These are phyloP conservation scores for Leishmania tropica DNA, from an alignment of 208 protist genomes.

Conservation along the genomic window DNA sequence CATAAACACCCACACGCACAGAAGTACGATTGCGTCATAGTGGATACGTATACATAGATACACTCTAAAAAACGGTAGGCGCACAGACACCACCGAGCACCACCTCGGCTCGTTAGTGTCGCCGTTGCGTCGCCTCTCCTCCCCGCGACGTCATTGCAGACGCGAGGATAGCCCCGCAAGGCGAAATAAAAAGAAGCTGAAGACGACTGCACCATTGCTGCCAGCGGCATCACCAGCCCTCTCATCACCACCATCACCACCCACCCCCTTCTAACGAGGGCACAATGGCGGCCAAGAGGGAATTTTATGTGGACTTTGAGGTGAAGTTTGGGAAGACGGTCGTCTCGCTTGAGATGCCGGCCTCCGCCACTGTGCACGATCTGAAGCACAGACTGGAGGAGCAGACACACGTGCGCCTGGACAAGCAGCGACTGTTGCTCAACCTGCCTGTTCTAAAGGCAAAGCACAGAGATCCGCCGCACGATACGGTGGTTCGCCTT, in stretches of 20 bases:
- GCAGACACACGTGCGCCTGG: slow-evolving; percentile 41
- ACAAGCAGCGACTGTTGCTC: slow-evolving; percentile 75
- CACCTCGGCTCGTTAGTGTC: not conserved
- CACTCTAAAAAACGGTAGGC: not conserved
- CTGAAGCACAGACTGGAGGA: slow-evolving; percentile 52
- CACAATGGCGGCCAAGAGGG: slow-evolving; percentile 13
- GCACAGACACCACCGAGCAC: not conserved
- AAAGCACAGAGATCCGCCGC: slow-evolving; percentile 37
- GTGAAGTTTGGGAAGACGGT: slow-evolving; percentile 36
- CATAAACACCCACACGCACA: not conserved
- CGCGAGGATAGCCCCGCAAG: not conserved
- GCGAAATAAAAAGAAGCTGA: not conserved
- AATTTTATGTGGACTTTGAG: slow-evolving; percentile 35
- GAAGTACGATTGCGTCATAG: not conserved
- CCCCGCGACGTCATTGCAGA: not conserved
- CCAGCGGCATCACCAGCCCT: not conserved
- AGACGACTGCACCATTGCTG: not conserved
- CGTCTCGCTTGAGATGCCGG: slow-evolving; percentile 35
- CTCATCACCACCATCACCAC: not conserved
- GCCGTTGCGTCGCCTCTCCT: too few relatives aligned
- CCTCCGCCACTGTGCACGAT: slow-evolving; percentile 43
- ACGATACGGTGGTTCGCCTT: slow-evolving; percentile 32
- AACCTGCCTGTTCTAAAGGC: slow-evolving; percentile 60
- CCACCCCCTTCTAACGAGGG: not conserved
- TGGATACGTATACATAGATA: not conserved